Conservation (phyloP, 441 rosid genomes). For the Metrosideros polymorpha region DNA sequence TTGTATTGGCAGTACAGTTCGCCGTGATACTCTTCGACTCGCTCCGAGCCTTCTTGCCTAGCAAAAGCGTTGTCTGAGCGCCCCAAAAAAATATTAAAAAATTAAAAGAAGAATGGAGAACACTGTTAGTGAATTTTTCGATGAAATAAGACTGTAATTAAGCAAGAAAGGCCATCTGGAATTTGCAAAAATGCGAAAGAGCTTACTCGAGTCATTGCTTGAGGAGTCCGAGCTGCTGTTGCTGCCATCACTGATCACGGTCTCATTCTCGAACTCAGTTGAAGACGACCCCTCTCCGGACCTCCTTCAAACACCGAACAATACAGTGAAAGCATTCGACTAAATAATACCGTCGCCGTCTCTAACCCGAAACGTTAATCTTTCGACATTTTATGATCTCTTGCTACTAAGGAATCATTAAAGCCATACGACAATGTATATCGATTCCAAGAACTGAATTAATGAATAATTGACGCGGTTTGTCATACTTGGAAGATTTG, state of each 20-base stretch:
- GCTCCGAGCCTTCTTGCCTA: background rate
- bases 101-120: background rate
- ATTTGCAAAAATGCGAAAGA: background rate
- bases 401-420: background rate
- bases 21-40: background rate
- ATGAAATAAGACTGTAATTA: background rate
- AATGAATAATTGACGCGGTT: background rate
- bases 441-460: background rate
- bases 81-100: background rate
- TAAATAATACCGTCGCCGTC: background rate
- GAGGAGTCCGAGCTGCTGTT: background rate
- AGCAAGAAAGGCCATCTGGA: background rate
- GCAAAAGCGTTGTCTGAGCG: background rate
- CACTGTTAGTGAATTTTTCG: background rate
- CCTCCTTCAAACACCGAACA: background rate
- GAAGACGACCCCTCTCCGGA: background rate
- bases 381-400: background rate
- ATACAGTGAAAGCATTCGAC: background rate
- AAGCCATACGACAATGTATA: background rate
- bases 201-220: background rate
- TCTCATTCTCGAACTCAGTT: background rate
- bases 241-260: background rate
- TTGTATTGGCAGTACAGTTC: conserved; percentile 6
- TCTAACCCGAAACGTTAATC: background rate
- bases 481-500: background rate